Evolutionary conservation across 2,329 filamentous ascomycete species (phyloP), one percentile per base, ranked within the genome.

Genomic region (Clonostachys chloroleuca): DNA sequence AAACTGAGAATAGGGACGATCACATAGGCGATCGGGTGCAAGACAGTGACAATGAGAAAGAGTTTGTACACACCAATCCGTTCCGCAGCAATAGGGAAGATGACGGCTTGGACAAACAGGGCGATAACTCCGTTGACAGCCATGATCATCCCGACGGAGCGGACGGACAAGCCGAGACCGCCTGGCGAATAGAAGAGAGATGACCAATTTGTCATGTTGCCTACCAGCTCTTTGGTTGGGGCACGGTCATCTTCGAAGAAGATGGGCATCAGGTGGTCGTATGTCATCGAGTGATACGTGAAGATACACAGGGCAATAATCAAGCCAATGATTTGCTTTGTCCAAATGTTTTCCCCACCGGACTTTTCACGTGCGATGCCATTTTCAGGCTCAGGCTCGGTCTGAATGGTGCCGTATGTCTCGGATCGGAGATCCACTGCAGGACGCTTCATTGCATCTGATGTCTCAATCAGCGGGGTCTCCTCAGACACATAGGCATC

Each of bases 201-300:
- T 30, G 24, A 30, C 40, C 60, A 58, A n/a, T 57, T 49, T 44
- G 54, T 50, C 42, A 54, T 39, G n/a, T 54, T 55, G 40, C 64
- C 51, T 6, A 70, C 61, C 40, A 70, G 64, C 42, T 70, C 60
- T 51, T 43, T 17, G 3, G 43, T 17, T 33, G 30, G 12, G 36
- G 67, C 69, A 33, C 80, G 78, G 39, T 83, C 77, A 57, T 96
- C 91, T 63, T 96, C 91, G 45, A 96, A 82, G 68, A 96, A 96
- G 50, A 96, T 96, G 8, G 92, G 92, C 46, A 96, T 75, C 1
- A 96, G 78, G 62, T 95, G 89, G 60, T 96, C 92, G 66, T 89
- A 96, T 1, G 87, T 91, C 91, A 96, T 96, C 36, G 87, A 90
- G 67, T 96, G 92, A 63, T 95, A 95, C 5, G 90, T 94, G 69